Evolutionary conservation across 202 grass and related monocot species (phyloP), one percentile per base, ranked within the genome.

Genomic region (Bolboschoenoplectus hybrid): DNA sequence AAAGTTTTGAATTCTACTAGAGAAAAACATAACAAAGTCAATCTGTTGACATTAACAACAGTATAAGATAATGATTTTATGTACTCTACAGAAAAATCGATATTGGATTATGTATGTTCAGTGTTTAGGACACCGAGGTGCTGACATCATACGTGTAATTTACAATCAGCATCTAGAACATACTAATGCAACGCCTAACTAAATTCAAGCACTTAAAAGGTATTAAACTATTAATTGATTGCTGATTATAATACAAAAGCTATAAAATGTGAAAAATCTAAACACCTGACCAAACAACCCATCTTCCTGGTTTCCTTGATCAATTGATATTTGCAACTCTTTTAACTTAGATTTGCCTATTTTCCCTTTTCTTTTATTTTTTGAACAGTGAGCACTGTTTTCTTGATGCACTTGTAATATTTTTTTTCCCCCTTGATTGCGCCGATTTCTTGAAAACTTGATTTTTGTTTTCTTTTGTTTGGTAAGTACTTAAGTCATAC

Each of bases 91-190:
- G 47, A 53, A 76, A 34, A 76, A 12, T 32, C 0, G 1, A 52
- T 32, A 35, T 7, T 40, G 35, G 64, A 5, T 67, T 67, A 35
- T 65, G 26, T 65, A 7, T 20, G 62, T 65, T 62, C 12, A 67
- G 5, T 44, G 38, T 69, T 70, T 13, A 26, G 45, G 8, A 49
- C n/a, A 73, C 44, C 2, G 45, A 50, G 17, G 49, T 74, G 19
- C 19, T 74, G 4, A 16, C 7, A 51, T 74, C 8, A 32, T 74
- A 6, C 45, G 2, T 50, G 3, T 39, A 40, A 38, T 34, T 51
- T 51, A 51, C 9, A 74, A 74, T 74, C n/a, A 74, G 43, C 70
- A 74, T 74, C 7, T 49, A 47, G 17, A 74, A 74, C n/a, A 50
- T 50, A 10, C n/a, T 51, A 74, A 9, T 34, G 1, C 4, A 34